Percentiles rank a stretch among this genome's conserved stretches.
These are phyloP conservation scores for Syzygium oleosum DNA, from an alignment of 345 rosid genomes.

Conservation along the genomic window DNA sequence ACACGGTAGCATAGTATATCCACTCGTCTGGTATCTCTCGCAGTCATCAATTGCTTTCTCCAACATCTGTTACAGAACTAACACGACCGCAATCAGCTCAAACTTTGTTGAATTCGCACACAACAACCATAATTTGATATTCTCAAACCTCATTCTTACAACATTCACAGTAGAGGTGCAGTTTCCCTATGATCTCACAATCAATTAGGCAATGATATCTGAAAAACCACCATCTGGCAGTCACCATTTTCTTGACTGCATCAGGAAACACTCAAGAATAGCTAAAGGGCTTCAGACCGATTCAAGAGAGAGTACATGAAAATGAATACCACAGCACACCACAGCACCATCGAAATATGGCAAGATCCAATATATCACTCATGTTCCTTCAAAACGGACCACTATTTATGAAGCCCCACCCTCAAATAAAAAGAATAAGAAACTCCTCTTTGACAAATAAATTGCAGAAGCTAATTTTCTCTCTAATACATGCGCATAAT, in stretches of 20 bases:
- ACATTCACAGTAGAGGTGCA: neutral
- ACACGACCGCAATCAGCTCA: neutral
- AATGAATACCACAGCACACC: neutral
- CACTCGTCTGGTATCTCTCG: constrained; percentile 73
- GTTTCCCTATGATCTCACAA: neutral
- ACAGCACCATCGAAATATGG: neutral
- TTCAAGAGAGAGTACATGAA: neutral
- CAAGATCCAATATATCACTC: neutral
- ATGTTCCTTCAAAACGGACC: neutral
- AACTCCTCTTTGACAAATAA: neutral
- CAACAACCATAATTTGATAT: neutral
- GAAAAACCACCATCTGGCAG: neutral
- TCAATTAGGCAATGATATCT: neutral
- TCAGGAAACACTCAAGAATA: neutral
- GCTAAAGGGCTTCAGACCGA: neutral
- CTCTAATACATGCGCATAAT: neutral
- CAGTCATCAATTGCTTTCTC: constrained; percentile 79
- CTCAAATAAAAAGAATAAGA: neutral
- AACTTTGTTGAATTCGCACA: neutral
- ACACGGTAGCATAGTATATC: constrained; percentile 85
- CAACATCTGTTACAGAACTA: constrained; percentile 46
- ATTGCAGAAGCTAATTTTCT: neutral
- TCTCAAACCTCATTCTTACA: neutral
- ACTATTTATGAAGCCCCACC: neutral
- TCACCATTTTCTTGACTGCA: neutral